These are phyloP conservation scores for Pterocarpus santalinus DNA, from an alignment of 306 rosid species.

Conservation along the genomic window DNA sequence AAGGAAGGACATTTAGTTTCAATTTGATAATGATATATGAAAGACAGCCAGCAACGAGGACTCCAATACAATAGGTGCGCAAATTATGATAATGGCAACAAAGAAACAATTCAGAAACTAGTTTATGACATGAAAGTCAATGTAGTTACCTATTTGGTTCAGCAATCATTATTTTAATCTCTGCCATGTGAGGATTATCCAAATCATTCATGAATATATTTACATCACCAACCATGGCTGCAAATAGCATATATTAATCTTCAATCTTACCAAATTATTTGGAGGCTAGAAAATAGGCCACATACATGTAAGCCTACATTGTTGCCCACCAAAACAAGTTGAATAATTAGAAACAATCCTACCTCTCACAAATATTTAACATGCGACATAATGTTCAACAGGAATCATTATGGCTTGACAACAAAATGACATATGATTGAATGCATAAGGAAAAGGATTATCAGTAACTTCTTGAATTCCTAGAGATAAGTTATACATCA, in stretches of 20 bases:
- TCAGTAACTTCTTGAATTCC: slow-evolving; percentile 10
- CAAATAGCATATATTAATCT: slow-evolving; percentile 48
- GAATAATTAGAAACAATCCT: neutral
- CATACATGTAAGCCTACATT: neutral
- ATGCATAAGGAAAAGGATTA: neutral
- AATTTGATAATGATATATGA: neutral
- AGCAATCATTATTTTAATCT: slow-evolving; percentile 95
- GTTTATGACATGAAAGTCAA: slow-evolving; percentile 37
- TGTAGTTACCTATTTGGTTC: slow-evolving; percentile 74
- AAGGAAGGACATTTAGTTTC: slow-evolving; percentile 9
- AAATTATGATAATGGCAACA: neutral
- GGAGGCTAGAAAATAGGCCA: neutral
- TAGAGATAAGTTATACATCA: neutral
- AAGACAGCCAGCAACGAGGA: neutral
- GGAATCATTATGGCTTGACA: neutral
- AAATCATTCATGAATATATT: slow-evolving; percentile 86
- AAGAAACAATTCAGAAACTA: slow-evolving; percentile 28
- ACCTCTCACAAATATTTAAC: neutral
- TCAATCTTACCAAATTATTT: slow-evolving; percentile 1
- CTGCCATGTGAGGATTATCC: slow-evolving; percentile 78
- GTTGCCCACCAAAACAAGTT: neutral
- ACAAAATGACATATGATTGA: slow-evolving; percentile 5
- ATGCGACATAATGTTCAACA: neutral
- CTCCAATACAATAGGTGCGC: neutral
- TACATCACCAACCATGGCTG: slow-evolving; percentile 98